These are phyloP conservation scores for Benincasa hispida DNA, from an alignment of 306 rosid genomes.

Conservation along the genomic window DNA sequence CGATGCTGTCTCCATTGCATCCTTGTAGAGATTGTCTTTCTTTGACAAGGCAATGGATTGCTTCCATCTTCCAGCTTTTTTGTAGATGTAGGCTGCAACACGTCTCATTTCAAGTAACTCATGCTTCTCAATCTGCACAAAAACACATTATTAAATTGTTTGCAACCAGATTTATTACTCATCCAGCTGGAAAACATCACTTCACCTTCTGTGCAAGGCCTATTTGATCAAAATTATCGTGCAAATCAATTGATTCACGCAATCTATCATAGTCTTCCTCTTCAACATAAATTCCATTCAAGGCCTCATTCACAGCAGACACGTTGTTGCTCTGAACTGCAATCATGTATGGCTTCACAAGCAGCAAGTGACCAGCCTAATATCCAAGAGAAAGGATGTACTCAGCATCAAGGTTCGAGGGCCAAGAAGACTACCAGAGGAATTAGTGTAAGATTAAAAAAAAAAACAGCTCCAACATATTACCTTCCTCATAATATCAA, in stretches of 20 bases:
- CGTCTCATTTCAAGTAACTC: conserved; percentile 99
- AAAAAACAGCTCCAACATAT: conserved; percentile 11
- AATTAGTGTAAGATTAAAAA: background rate
- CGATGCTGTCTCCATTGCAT: conserved; percentile 98
- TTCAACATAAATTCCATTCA: conserved; percentile 93
- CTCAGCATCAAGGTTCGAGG: background rate
- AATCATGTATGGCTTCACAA: conserved; percentile 99
- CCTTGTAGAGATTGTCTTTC: conserved; percentile 98
- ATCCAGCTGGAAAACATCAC: background rate
- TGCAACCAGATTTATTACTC: conserved; percentile 4
- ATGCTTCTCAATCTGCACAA: conserved; percentile 83
- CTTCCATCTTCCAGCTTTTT: conserved; percentile 99
- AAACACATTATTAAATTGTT: conserved; percentile 14
- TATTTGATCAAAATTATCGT: conserved; percentile 94
- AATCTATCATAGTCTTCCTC: conserved; percentile 98
- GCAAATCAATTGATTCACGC: conserved; percentile 96
- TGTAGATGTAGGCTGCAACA: conserved; percentile 96
- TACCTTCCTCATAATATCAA: conserved; percentile 98
- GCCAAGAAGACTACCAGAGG: background rate
- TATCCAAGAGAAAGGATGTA: background rate
- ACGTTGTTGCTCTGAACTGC: conserved; percentile 99
- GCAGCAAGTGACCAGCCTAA: conserved; percentile 93
- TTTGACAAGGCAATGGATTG: conserved; percentile 96
- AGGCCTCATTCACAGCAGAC: conserved; percentile 94
- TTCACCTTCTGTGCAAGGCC: conserved; percentile 97